Evolutionary conservation across 2,329 filamentous ascomycete genomes (phyloP).

Genomic region (Claviceps fusiformis): DNA sequence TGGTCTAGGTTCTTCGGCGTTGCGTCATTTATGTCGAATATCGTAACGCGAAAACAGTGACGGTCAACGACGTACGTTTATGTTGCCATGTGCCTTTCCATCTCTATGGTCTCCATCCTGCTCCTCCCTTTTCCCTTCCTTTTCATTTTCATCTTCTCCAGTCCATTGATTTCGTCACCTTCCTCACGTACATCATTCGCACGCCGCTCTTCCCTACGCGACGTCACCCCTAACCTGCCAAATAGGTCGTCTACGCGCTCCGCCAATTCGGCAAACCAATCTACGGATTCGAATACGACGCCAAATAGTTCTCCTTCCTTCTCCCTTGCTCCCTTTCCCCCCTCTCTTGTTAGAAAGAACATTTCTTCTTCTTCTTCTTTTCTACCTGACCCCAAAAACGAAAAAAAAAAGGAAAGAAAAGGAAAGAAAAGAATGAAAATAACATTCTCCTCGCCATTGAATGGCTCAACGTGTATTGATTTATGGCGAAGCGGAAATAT

Average conservation of each 20-base stretch:
- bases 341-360: background rate
- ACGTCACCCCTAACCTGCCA: background rate
- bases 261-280: slow-evolving; percentile 35
- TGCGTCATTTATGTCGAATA: slow-evolving; percentile 40
- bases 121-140: no score
- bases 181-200: no score
- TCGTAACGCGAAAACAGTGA: slow-evolving; percentile 46
- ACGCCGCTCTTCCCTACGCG: no score
- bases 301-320: background rate
- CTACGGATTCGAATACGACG: slow-evolving; percentile 40
- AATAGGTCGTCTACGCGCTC: slow-evolving; percentile 41
- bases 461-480: background rate
- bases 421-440: background rate
- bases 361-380: background rate
- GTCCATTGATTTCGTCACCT: no score
- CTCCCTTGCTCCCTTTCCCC: no score
- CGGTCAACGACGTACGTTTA: slow-evolving; percentile 41
- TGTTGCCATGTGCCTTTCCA: background rate
- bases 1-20: slow-evolving; percentile 34
- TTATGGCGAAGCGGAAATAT: background rate
- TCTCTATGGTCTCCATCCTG: no score
- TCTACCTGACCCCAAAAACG: background rate
- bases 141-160: background rate
- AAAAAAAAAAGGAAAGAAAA: background rate
- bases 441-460: background rate